Conservation (phyloP, 2,329 filamentous ascomycete species). For the Seiridium cupressi region DNA sequence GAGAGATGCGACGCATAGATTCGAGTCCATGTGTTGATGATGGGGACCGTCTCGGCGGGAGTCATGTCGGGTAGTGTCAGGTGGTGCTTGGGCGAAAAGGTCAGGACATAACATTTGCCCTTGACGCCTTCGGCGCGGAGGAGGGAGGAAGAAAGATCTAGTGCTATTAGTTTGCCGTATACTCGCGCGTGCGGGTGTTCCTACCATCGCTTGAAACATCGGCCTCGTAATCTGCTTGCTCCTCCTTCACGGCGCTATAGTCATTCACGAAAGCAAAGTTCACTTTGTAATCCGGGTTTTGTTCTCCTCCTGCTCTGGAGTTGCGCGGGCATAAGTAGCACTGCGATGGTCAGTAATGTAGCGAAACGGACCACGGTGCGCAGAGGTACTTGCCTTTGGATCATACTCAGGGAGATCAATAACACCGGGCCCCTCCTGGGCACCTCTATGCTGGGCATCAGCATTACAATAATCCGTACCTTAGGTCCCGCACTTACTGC, state of each 20-base stretch:
- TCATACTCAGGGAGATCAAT: constrained; percentile 78
- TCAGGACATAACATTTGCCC: constrained; percentile 95
- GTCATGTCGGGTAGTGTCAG: constrained; percentile 89
- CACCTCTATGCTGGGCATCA: constrained; percentile 55
- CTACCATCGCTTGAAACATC: constrained; percentile 35
- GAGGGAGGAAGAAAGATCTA: constrained; percentile 72
- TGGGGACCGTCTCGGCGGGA: constrained; percentile 71
- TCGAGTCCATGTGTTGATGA: constrained; percentile 87
- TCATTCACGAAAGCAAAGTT: constrained; percentile 98
- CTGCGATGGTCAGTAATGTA: constrained; percentile 35
- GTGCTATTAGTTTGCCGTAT: not conserved
- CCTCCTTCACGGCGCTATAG: constrained; percentile 93
- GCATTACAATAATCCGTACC: not conserved
- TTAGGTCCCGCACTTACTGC: constrained; percentile 66
- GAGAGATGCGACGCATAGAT: constrained; percentile 84
- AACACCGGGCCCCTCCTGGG: constrained; percentile 70
- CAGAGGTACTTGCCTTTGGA: constrained; percentile 48
- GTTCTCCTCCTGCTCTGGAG: constrained; percentile 79
- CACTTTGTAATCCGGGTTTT: constrained; percentile 80
- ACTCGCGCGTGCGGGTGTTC: not conserved
- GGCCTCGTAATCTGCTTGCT: constrained; percentile 73
- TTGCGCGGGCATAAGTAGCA: constrained; percentile 97
- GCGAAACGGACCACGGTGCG: not conserved
- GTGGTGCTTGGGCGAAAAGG: constrained; percentile 88
- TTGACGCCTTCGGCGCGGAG: constrained; percentile 83